Base-by-base conservation (phyloP, 2,329 filamentous ascomycete species). In the Ceratocystis variospora region DNA sequence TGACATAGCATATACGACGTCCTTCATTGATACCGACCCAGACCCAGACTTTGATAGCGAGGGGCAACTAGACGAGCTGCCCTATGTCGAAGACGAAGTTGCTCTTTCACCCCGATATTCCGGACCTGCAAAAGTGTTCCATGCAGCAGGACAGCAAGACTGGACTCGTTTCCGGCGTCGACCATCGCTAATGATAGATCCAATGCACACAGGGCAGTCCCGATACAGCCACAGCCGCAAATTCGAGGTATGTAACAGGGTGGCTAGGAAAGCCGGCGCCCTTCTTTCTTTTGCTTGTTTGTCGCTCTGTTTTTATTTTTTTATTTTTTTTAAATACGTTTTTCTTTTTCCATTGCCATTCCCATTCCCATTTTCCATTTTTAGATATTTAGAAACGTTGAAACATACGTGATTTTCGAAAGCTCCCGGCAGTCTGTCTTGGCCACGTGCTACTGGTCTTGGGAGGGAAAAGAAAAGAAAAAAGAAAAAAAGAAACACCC, bases 11-110 rank as follows among this genome's bases (percentile, higher is more conserved):
- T 67, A 64, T n/a, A 67, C 61, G 10, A 67, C 65, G 2, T 67
- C 61, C 2, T 67, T 64, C 28, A 67, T 67, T 45, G 71, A 72
- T 64, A 70, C 70, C 41, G 69, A 72, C 65, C 68, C 71, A 65
- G 70, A 73, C 68, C 69, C 71, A 25, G 69, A 71, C 48, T 64
- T 69, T 69, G 68, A 70, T 64, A 67, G 70, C 63, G 68, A 67
- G 41, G 62, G 63, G 33, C 33, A 61, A 61, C 65, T 69, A 25
- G 67, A 63, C 62, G 65, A 64, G 33, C 28, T 65, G 8, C 66
- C 57, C 10, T 67, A 65, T 57, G 57, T 67, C 10, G 65, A 67
- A 33, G 65, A 67, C 25, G 65, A 67, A 50, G 59, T 61, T 19
- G 57, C 66, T 19, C 61, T 67, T 15, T 67, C 65, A 33, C 65